A percentile compares a stretch with the other conserved stretches of the same genome.
Evolutionary conservation across 257 asterid species (phyloP).

Genomic region (Anisodus acutangulus): DNA sequence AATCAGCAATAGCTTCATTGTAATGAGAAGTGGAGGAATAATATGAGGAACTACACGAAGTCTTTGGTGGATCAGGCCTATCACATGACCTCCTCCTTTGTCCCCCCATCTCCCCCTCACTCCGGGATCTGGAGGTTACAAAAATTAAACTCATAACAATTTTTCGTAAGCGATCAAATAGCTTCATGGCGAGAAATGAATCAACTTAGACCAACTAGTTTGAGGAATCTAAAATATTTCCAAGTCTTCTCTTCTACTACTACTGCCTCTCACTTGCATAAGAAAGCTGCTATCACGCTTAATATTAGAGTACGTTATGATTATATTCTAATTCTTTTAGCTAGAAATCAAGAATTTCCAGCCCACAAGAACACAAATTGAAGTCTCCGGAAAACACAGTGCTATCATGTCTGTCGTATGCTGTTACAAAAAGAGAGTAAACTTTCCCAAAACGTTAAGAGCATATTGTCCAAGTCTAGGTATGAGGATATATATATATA

Average conservation of each 20-base stretch:
- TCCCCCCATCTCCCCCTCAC: background rate
- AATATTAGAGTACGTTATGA: too few species aligned
- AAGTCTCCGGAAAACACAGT: constrained; percentile 56
- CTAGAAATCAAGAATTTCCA: background rate
- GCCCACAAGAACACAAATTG: constrained; percentile 23
- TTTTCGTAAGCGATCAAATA: constrained; percentile 60
- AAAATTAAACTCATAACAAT: constrained; percentile 62
- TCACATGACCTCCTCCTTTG: too few species aligned
- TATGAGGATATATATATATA: constrained; percentile 27
- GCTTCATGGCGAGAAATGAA: constrained; percentile 50
- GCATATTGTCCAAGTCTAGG: constrained; percentile 22
- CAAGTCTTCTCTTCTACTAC: background rate
- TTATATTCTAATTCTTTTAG: background rate
- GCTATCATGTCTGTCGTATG: constrained; percentile 65
- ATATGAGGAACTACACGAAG: constrained; percentile 66
- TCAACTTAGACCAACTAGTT: background rate
- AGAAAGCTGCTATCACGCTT: too few species aligned
- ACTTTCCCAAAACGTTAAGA: constrained; percentile 19
- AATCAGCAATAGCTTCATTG: constrained; percentile 75
- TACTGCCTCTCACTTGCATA: too few species aligned
- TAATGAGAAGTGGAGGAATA: constrained; percentile 62
- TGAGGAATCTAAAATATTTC: background rate
- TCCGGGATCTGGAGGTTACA: constrained; percentile 24
- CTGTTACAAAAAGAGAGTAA: constrained; percentile 44
- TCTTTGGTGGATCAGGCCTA: constrained; percentile 66